Base-by-base conservation (phyloP, 2,329 filamentous ascomycete species). In the Fusarium sp. region DNA sequence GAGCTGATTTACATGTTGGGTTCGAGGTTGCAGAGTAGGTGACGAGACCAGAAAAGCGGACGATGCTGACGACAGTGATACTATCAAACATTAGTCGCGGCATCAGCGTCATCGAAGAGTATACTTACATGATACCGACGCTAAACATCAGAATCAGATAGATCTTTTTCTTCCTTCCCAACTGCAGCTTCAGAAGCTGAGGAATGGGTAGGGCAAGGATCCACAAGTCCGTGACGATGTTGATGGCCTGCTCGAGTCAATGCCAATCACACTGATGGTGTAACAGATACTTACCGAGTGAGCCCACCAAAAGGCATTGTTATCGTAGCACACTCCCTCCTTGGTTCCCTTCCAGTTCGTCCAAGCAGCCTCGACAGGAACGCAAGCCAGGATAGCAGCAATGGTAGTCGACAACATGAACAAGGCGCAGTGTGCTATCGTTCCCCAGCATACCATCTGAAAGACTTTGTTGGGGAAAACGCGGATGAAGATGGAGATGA, bases 31-130 rank as follows among this genome's bases (percentile, higher is more conserved):
- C 29, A 13, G 50, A 65, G 38, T 65, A 65, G 7, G 31, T 47
- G 27, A 65, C 54, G 3, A 65, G 50, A 16, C 62, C 62, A 13
- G 63, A 65, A 2, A 65, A 59, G 13, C 63, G 38, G 13, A 65
- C 27, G 5, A 65, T 59, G 5, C 52, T 47, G 7, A 65, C 27
- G n/a, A 65, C 63, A 1, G 63, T 59, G 2, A 65, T 65, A 5
- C 63, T 59, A 20, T 14, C n/a, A 1, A 27, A 18, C 10, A 22
- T 62, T 36, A 62, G 42, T 10, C 36, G 20, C 11, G 18, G 5
- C 7, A 20, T n/a, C n/a, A 2, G 45, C 11, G 9, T 3, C 4
- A 5, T 31, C 7, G n/a, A 4, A n/a, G 11, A n/a, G 18, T 9
- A 47, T 45, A 16, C 42, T 52, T 16, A 20, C 59, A 62, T 29